Evolutionary conservation across 228 moss, liverwort and hornwort species (phyloP), one percentile per base, ranked within the genome.

Genomic region (Sphagnum magellanicum): DNA sequence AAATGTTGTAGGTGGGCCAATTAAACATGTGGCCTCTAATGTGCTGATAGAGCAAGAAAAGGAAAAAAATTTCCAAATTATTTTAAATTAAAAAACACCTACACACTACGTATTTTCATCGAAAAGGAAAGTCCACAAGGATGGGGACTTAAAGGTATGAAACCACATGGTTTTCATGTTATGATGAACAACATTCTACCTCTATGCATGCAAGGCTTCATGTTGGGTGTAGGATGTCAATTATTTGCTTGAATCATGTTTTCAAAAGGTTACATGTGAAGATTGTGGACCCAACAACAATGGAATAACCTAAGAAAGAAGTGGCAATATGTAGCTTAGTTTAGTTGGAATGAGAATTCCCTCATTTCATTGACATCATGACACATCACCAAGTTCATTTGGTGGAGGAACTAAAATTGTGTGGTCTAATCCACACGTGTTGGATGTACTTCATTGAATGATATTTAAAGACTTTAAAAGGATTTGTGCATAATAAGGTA

Each of bases 361-460:
- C 52, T 6, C 67, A 5, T 5, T n/a, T 67, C 6, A 16, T 67
- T 67, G 67, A 67, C 49, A 9, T 52, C n/a, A 67, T 67, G 52
- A 67, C 51, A 14, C 67, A 67, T 52, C 32, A 51, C 9, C 8
- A 51, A 6, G 9, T 53, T 6, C 67, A 53, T 10, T 17, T 67
- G 6, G 63, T 64, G 49, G 63, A 64, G 13, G 63, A 64, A 64
- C 46, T 64, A 6, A 5, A 64, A 4, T 2, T 67, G 6, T 53
- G 67, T 67, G 67, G 67, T 6, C 67, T 53, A 0, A 32, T 67
- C 6, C 52, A 67, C 8, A 4, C 16, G 4, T 4, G 67, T 5
- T 67, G 67, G 67, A 67, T 67, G 67, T 67, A 67, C 14, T 51
- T 50, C 12, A 66, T 66, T 10, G 66, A 66, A 16, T 14, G 15